Evolutionary conservation across 345 rosid genomes (phyloP).

Genomic region (Eucalyptus curtisii): DNA sequence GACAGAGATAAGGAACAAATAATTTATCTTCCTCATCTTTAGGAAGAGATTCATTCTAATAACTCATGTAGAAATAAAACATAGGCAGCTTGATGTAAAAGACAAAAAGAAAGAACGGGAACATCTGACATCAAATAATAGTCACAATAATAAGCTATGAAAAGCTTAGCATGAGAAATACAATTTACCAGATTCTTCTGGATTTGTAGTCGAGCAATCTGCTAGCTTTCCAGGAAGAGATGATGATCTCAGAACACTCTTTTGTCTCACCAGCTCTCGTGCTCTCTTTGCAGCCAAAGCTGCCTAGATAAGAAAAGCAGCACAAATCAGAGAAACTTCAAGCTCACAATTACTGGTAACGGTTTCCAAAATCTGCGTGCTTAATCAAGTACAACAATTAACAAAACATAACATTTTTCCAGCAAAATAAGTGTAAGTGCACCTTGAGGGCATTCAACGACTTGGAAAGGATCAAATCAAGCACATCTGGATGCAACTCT

Average conservation of each 20-base stretch:
- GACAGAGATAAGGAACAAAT: background rate
- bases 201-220: constrained; percentile 88
- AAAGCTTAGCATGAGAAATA: background rate
- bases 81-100: background rate
- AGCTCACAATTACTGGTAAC: background rate
- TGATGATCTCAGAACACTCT: constrained; percentile 81
- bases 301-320: constrained; percentile 36
- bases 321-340: background rate
- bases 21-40: background rate
- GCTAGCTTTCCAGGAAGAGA: constrained; percentile 98
- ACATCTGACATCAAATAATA: background rate
- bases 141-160: background rate
- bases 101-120: background rate
- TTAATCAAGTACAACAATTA: background rate
- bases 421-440: background rate
- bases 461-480: constrained; percentile 84
- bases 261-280: constrained; percentile 87
- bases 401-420: background rate
- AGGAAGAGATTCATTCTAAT: background rate
- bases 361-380: background rate
- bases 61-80: background rate
- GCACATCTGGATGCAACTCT: constrained; percentile 95
- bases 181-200: constrained; percentile 78
- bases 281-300: constrained; percentile 99
- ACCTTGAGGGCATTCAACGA: constrained; percentile 97